Percentiles rank a stretch among this genome's conserved stretches.
Conservation (phyloP, 768 basidiomycete species). For the Termitomyces eurrhizus region DNA sequence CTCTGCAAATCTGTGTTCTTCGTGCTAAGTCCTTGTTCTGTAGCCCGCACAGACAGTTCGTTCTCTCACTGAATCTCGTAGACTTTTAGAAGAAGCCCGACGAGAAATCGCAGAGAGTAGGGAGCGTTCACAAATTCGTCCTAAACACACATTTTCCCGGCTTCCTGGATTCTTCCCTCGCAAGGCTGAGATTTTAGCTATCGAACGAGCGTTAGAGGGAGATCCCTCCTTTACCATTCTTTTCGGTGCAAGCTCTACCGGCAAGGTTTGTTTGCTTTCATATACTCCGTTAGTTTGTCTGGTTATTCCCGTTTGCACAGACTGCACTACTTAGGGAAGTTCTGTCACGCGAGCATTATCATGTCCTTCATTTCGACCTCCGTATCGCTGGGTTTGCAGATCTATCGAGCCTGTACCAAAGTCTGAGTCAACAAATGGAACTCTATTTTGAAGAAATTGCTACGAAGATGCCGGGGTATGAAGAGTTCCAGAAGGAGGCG, state of each 20-base stretch:
- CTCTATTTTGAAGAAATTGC: conserved; percentile 71
- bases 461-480: conserved; percentile 54
- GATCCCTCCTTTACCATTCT: conserved; percentile 79
- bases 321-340: conserved; percentile 79
- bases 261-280: conserved; percentile 49
- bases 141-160: conserved; percentile 75
- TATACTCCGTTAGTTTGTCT: neutral
- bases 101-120: conserved; percentile 67
- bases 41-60: conserved; percentile 79
- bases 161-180: conserved; percentile 73
- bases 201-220: conserved; percentile 62
- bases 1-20: neutral
- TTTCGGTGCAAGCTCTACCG: conserved; percentile 78
- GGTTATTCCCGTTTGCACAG: conserved; percentile 29
- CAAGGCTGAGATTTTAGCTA: conserved; percentile 57
- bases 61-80: conserved; percentile 74
- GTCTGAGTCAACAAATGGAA: conserved; percentile 79
- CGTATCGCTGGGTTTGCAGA: conserved; percentile 84
- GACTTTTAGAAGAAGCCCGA: conserved; percentile 72
- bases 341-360: conserved; percentile 61
- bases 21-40: neutral
- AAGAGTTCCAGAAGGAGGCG: conserved; percentile 70
- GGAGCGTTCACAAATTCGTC: conserved; percentile 61
- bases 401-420: conserved; percentile 69
- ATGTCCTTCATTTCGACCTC: conserved; percentile 81